phyloP scores from a whole-genome alignment of 345 rosid genomes.

The Eucalyptus erythrocorys region DNA sequence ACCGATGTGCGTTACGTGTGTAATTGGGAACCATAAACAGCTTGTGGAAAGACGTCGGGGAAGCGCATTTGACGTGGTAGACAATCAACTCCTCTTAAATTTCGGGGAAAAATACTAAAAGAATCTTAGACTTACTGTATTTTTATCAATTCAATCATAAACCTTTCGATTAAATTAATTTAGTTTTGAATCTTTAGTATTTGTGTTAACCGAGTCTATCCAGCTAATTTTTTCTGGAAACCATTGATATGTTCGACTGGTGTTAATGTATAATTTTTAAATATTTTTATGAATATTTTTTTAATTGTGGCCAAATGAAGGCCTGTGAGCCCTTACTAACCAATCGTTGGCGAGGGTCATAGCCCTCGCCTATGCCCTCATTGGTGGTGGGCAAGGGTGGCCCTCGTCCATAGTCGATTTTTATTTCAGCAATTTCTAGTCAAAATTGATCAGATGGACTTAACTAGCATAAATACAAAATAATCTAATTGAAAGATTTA shows the following conservation, averaged over 20 bases:
- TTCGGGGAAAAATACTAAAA: neutral
- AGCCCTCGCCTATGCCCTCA: neutral
- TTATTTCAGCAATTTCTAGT: accelerated
- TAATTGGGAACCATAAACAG: neutral
- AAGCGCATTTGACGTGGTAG: neutral
- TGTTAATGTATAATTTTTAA: too few relatives aligned
- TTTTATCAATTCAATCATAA: accelerated
- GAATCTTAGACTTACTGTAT: accelerated
- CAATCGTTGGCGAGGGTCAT: accelerated
- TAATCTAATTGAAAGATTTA: accelerated
- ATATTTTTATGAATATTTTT: too few relatives aligned
- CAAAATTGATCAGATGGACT: accelerated
- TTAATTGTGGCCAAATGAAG: neutral
- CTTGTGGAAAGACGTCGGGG: neutral
- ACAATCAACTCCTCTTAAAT: neutral
- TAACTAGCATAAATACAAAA: accelerated
- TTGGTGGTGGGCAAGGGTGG: neutral
- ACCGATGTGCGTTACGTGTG: neutral
- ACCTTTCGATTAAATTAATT: accelerated
- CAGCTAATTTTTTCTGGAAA: accelerated
- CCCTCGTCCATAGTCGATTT: neutral
- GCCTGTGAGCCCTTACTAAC: neutral
- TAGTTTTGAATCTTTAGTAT: too few relatives aligned
- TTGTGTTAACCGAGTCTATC: too few relatives aligned
- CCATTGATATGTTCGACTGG: accelerated